A percentile compares a stretch with the other conserved stretches of the same genome.
Evolutionary conservation across 1,284 basidiomycete species (phyloP).

Genomic region (Ustilago cynodontis): DNA sequence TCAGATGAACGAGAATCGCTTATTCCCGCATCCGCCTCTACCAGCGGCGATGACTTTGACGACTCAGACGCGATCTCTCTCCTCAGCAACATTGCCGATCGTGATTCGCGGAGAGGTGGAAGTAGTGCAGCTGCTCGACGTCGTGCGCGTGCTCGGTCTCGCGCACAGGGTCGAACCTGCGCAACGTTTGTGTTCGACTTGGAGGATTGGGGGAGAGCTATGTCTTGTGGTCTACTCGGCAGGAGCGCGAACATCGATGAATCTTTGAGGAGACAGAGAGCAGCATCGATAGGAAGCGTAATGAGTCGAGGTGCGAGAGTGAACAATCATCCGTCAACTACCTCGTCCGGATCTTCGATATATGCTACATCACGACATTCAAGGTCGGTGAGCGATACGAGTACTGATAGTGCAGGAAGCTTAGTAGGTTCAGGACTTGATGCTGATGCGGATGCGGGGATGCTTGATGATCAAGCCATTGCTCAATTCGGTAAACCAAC

Average conservation of each 20-base stretch:
- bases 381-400: conserved; percentile 35
- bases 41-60: conserved; percentile 50
- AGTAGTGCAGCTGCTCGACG: conserved; percentile 27
- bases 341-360: neutral
- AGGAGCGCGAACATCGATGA: conserved; percentile 1
- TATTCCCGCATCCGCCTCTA: conserved; percentile 1
- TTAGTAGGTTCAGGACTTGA: conserved; percentile 27
- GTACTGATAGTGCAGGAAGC: conserved; percentile 38
- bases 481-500: conserved; percentile 41
- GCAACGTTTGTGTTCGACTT: conserved; percentile 29
- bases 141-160: conserved; percentile 27
- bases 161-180: conserved; percentile 37
- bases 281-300: conserved; percentile 41
- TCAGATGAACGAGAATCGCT: conserved; percentile 32
- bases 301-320: conserved; percentile 36
- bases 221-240: conserved; percentile 39
- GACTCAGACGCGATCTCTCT: conserved; percentile 63
- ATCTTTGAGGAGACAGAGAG: conserved; percentile 11
- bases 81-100: conserved; percentile 58
- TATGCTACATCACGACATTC: conserved; percentile 26
- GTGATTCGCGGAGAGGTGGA: conserved; percentile 38
- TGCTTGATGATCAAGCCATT: conserved; percentile 55
- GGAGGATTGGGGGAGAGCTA: conserved; percentile 15
- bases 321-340: neutral
- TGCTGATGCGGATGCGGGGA: conserved; percentile 57